Conservation (phyloP, 306 rosid species). For the Leucaena leucocephala region DNA sequence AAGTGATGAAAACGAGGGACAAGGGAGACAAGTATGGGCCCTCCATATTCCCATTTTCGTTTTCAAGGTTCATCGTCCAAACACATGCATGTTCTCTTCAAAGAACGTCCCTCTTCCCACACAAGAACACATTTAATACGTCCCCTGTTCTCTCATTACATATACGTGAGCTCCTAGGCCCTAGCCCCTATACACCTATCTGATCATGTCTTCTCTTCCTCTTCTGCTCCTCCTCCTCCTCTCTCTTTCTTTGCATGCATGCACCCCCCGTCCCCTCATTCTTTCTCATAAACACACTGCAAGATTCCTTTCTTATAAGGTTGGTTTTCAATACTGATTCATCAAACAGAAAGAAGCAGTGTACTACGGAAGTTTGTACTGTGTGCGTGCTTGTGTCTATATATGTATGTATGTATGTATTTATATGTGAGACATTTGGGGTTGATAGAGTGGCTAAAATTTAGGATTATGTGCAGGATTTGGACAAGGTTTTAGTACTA, state of each 20-base stretch:
- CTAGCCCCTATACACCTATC: constrained; percentile 7
- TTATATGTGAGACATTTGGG: constrained; percentile 9
- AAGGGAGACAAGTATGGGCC: constrained; percentile 64
- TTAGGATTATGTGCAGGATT: constrained; percentile 43
- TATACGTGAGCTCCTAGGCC: constrained; percentile 36
- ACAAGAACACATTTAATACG: constrained; percentile 62
- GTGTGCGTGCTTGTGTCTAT: background rate
- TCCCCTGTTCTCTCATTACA: constrained; percentile 44
- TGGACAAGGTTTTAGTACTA: constrained; percentile 32
- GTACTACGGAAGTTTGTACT: background rate
- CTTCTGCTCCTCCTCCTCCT: constrained; percentile 44
- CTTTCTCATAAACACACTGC: constrained; percentile 21
- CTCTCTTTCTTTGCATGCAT: constrained; percentile 64
- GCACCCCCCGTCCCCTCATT: constrained; percentile 50
- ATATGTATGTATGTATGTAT: background rate
- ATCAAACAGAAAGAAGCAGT: background rate
- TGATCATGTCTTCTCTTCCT: constrained; percentile 54
- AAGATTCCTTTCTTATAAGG: constrained; percentile 40
- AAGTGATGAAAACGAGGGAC: constrained; percentile 32
- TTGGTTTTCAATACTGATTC: constrained; percentile 12
- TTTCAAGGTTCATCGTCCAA: constrained; percentile 60
- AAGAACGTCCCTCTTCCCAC: constrained; percentile 53
- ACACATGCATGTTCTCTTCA: constrained; percentile 89
- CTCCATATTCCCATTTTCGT: constrained; percentile 58
- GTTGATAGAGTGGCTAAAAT: background rate